Percentiles rank a stretch among this genome's conserved stretches.
Conservation (phyloP, 768 basidiomycete genomes). For the Leucocoprinus leucothites region DNA sequence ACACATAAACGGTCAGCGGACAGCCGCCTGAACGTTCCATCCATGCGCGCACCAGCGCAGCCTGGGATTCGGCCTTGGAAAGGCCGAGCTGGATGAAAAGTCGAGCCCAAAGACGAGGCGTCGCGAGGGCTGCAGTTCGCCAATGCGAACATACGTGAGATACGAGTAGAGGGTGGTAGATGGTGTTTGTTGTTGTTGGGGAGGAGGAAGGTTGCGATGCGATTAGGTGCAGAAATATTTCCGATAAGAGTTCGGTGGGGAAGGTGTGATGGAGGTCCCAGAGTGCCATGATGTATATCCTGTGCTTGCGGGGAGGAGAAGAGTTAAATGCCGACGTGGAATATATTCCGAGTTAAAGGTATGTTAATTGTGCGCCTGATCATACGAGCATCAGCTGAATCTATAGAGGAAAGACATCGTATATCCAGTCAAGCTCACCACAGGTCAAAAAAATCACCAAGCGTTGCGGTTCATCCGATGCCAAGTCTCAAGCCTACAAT, state of each 20-base stretch:
- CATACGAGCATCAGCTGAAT: background rate
- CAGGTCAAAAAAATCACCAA: background rate
- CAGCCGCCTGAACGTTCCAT: conserved; percentile 28
- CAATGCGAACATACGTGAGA: conserved; percentile 37
- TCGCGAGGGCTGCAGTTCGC: conserved; percentile 37
- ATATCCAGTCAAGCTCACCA: background rate
- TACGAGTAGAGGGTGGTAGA: conserved; percentile 34
- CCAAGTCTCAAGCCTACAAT: background rate
- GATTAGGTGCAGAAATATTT: conserved; percentile 38
- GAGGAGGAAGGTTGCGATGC: conserved; percentile 20
- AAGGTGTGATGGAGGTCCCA: conserved; percentile 16
- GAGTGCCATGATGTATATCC: conserved; percentile 2
- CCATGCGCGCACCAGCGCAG: conserved; percentile 28
- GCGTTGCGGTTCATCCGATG: background rate
- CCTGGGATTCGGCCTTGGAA: conserved; percentile 17
- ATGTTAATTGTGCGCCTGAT: background rate
- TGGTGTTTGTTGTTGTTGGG: conserved; percentile 32
- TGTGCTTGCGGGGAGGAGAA: too few species aligned
- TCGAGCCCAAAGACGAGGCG: conserved; percentile 38
- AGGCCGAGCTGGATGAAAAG: conserved; percentile 29
- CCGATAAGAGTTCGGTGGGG: conserved; percentile 38
- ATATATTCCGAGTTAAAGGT: background rate
- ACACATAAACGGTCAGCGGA: conserved; percentile 30
- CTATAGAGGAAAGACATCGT: background rate
- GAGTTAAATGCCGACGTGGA: background rate